Evolutionary conservation across 108 stramenopile genomes (phyloP), one percentile per base, ranked within the genome.

Genomic region (Bacterosira constricta): DNA sequence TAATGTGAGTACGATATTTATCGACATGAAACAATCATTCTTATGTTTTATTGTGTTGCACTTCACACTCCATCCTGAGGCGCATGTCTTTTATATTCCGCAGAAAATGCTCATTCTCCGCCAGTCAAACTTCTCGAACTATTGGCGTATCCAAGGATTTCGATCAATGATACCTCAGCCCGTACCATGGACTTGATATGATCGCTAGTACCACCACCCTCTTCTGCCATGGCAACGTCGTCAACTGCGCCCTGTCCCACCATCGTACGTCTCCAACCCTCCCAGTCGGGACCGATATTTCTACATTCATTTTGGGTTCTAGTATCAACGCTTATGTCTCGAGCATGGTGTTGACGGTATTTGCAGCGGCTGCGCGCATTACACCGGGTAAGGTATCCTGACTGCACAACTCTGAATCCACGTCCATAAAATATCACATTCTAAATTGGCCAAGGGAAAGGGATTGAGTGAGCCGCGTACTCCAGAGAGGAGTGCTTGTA

Each of bases 141-240:
- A 66, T 80, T 92, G 45, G 91, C 88, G 75, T 95, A 95, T n/a
- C 94, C 94, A 0, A 95, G 52, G 69, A 95, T 95, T 60, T 89
- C 90, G n/a, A 81, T 79, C 46, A 95, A 59, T 5, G 94, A 91
- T 21, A 95, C 94, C 18, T 91, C 86, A 3, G 90, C 94, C 23
- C 79, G 73, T 17, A 95, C 65, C 56, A 89, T 58, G 20, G 90
- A 85, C 60, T 90, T 92, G 30, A 69, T 21, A 32, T 82, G 51
- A 60, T 63, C 61, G n/a, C n/a, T n/a, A n/a, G n/a, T n/a, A 41
- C 35, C 32, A 18, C 64, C 76, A n/a, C n/a, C n/a, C 9, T 67
- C 73, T 0, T 86, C 83, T 55, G 85, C 87, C 23, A 81, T 61
- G 45, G 80, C 26, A n/a, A 95, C 90, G 72, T 92, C 91, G 12